These are phyloP conservation scores for Torulaspora indica DNA, from an alignment of 805 yeast species.

Conservation along the genomic window DNA sequence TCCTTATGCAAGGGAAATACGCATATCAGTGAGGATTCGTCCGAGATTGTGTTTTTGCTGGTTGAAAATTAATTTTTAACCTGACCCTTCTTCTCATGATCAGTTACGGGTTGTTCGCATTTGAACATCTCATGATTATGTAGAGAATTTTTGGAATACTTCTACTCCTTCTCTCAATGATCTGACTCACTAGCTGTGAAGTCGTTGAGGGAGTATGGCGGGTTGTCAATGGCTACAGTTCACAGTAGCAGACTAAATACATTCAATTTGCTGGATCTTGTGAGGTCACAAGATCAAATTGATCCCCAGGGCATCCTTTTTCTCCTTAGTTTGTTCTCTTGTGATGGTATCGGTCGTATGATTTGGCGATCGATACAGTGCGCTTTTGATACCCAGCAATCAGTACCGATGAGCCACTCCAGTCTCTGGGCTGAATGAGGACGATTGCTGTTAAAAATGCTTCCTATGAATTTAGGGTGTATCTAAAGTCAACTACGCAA, in stretches of 20 bases:
- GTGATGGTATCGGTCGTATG: too few relatives aligned
- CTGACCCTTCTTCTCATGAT: conserved; percentile 70
- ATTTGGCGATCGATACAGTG: too few relatives aligned
- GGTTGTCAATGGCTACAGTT: neutral
- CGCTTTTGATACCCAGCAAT: too few relatives aligned
- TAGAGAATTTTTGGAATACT: conserved; percentile 72
- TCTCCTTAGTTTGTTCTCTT: too few relatives aligned
- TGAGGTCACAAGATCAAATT: conserved; percentile 4
- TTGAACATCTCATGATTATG: conserved; percentile 37
- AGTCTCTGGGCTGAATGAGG: too few relatives aligned
- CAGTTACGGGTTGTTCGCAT: conserved; percentile 42
- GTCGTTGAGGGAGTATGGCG: too few relatives aligned
- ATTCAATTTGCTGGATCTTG: conserved; percentile 2
- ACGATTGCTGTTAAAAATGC: too few relatives aligned
- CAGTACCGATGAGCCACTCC: too few relatives aligned
- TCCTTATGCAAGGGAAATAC: conserved; percentile 99
- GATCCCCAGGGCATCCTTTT: neutral
- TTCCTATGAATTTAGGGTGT: too few relatives aligned
- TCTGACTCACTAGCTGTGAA: neutral
- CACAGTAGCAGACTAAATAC: neutral
- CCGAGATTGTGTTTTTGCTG: conserved; percentile 99
- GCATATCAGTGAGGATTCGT: conserved; percentile 99
- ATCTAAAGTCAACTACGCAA: too few relatives aligned
- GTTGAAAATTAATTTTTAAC: conserved; percentile 93
- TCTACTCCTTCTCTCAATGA: neutral